phyloP scores from a whole-genome alignment of 1,284 basidiomycete genomes.

The Pseudozyma thailandica region DNA sequence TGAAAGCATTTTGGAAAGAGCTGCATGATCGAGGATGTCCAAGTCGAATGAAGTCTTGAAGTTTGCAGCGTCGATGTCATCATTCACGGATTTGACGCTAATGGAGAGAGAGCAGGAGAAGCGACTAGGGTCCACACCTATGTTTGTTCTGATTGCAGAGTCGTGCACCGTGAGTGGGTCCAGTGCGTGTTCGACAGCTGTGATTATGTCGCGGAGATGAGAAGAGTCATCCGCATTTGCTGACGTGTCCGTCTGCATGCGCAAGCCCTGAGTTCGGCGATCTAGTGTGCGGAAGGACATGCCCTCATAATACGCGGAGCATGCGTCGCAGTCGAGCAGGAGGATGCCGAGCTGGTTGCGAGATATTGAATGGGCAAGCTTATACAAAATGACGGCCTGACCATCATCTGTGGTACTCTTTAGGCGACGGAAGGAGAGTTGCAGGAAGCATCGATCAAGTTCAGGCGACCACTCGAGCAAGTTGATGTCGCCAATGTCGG shows the following conservation, averaged over 20 bases:
- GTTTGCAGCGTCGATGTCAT: neutral
- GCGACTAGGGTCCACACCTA: constrained; percentile 18
- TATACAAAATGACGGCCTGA: constrained; percentile 18
- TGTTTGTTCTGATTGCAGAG: neutral
- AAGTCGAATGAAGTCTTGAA: constrained; percentile 38
- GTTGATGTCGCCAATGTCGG: constrained; percentile 9
- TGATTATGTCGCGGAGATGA: neutral
- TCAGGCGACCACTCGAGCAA: constrained; percentile 37
- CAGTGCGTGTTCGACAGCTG: constrained; percentile 21
- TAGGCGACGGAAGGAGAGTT: constrained; percentile 14
- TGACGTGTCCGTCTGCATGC: neutral
- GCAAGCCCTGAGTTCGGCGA: constrained; percentile 11
- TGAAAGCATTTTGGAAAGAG: constrained; percentile 18
- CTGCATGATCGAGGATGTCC: constrained; percentile 27
- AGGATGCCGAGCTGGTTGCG: constrained; percentile 19
- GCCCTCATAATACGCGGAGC: constrained; percentile 28
- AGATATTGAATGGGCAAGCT: constrained; percentile 16
- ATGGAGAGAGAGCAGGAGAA: constrained; percentile 34
- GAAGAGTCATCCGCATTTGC: neutral
- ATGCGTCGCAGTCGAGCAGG: constrained; percentile 28
- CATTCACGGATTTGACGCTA: constrained; percentile 4
- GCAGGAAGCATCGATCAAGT: constrained; percentile 23
- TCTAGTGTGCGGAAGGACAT: constrained; percentile 27
- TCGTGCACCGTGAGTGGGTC: constrained; percentile 11
- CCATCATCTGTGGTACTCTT: constrained; percentile 1